Percentiles rank a stretch among this genome's conserved stretches.
Evolutionary conservation across 176 grass and related monocot genomes (phyloP).

Genomic region (Hsuehochloa calcarea): DNA sequence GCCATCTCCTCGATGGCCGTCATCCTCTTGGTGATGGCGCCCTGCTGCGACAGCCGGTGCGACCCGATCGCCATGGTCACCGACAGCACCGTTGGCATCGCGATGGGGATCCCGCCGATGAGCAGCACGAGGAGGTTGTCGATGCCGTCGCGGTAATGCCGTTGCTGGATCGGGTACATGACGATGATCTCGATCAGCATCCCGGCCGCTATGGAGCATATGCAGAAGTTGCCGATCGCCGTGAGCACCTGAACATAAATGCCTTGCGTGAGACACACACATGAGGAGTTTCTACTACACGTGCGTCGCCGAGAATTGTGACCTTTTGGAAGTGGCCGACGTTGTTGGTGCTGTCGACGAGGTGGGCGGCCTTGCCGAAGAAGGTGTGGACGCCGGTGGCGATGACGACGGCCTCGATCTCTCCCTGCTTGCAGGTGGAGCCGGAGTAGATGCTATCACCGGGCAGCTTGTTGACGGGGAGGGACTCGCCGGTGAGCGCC

Average conservation of each 20-base stretch:
- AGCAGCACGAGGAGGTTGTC: conserved; percentile 93
- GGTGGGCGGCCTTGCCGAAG: conserved; percentile 94
- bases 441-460: conserved; percentile 74
- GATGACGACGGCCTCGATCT: conserved; percentile 92
- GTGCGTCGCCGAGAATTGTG: too few species aligned
- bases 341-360: conserved; percentile 95
- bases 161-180: conserved; percentile 80
- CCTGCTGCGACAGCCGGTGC: conserved; percentile 66
- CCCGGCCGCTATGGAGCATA: conserved; percentile 57
- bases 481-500: conserved; percentile 83
- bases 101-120: conserved; percentile 86
- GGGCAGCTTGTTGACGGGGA: conserved; percentile 65
- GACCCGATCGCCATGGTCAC: conserved; percentile 92
- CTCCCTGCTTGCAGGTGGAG: conserved; percentile 92
- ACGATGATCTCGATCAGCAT: conserved; percentile 65
- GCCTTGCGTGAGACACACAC: too few species aligned
- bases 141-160: conserved; percentile 60
- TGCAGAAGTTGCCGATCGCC: conserved; percentile 82
- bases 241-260: conserved; percentile 47
- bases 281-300: too few species aligned
- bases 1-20: conserved; percentile 99
- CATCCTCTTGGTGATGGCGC: conserved; percentile 94
- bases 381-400: conserved; percentile 96
- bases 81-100: conserved; percentile 85
- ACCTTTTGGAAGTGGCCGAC: conserved; percentile 81